Evolutionary conservation across 148 eudicot species (phyloP), one percentile per base, ranked within the genome.

Genomic region (Camellia sinensis): DNA sequence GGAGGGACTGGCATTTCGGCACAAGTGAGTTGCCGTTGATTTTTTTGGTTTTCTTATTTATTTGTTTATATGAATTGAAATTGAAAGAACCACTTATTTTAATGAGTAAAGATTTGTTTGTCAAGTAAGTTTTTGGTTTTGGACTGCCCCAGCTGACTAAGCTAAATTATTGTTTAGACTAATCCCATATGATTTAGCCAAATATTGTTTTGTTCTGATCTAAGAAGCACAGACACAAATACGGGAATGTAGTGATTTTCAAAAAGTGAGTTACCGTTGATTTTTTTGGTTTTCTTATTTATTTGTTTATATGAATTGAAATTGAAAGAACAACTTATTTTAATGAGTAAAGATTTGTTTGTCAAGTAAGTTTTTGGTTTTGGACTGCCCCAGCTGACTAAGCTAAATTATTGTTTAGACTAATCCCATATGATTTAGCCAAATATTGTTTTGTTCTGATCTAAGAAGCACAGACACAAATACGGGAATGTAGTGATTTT

Each of bases 1-100:
- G 99, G 99, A 82, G 98, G 99, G 69, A 88, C 92, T 67, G 97
- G 99, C 80, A 88, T 93, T 79, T 92, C 98, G 75, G 80, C 81
- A 84, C 97, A 91, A 92, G 99, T 91, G 80, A 84, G 83, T 70
- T 78, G n/a, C 75, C 41, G 41, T 3, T 3, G 9, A 22, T 29
- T 66, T 59, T n/a, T 67, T 41, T 61, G 8, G 53, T 76, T 41
- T 19, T 74, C 17, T 75, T 65, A n/a, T 9, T 57, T 44, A 3
- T 60, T 80, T 54, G 18, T 71, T 53, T 60, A 3, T 54, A 46
- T 7, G 41, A 22, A 54, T 15, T 15, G 18, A 7, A 69, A 44
- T 43, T 44, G 15, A 11, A 68, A 68, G 52, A 5, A 44, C 67
- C 62, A 57, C 56, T 19, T 15, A 62, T 52, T 61, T 61, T 44